A percentile compares a stretch with the other conserved stretches of the same genome.
Evolutionary conservation across 2,329 filamentous ascomycete species (phyloP).

Genomic region (Monosporascus sp.): DNA sequence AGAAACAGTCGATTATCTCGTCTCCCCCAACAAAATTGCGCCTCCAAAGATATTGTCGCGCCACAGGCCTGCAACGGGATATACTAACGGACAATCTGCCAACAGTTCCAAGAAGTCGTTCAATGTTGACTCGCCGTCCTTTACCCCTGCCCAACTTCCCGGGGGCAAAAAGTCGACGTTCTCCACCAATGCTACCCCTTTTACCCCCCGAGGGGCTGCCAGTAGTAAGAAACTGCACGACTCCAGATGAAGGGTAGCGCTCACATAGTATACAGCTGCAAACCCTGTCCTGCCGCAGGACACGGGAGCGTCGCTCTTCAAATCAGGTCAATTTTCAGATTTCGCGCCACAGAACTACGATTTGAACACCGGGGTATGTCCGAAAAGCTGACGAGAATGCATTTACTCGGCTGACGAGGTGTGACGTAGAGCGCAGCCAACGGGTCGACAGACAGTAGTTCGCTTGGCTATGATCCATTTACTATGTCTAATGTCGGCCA

Average conservation of each 20-base stretch:
- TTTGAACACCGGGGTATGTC: slow-evolving; percentile 42
- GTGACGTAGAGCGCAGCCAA: slow-evolving; percentile 18
- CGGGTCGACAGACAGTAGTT: slow-evolving; percentile 22
- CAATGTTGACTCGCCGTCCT: slow-evolving; percentile 94
- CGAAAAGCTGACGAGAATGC: not conserved
- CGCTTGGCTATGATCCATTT: slow-evolving; percentile 59
- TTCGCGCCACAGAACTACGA: slow-evolving; percentile 57
- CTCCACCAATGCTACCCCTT: slow-evolving; percentile 83
- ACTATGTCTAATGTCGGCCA: slow-evolving; percentile 52
- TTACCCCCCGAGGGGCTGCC: slow-evolving; percentile 63
- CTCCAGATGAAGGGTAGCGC: not conserved
- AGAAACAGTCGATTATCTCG: not conserved
- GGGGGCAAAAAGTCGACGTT: slow-evolving; percentile 68
- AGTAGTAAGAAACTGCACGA: slow-evolving; percentile 14
- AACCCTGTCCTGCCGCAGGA: slow-evolving; percentile 38
- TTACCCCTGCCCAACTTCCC: slow-evolving; percentile 64
- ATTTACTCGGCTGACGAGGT: slow-evolving; percentile 10
- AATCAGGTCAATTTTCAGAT: slow-evolving; percentile 53
- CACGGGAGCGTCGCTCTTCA: slow-evolving; percentile 43
- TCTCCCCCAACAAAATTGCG: not conserved
- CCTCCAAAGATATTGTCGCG: not conserved
- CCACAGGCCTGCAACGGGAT: not conserved
- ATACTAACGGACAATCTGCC: slow-evolving; percentile 20
- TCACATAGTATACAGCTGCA: slow-evolving; percentile 23
- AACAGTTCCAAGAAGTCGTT: slow-evolving; percentile 66